A percentile compares a stretch with the other conserved stretches of the same genome.
phyloP scores from a whole-genome alignment of 2,329 filamentous ascomycete genomes.

The Penicillium sp. region DNA sequence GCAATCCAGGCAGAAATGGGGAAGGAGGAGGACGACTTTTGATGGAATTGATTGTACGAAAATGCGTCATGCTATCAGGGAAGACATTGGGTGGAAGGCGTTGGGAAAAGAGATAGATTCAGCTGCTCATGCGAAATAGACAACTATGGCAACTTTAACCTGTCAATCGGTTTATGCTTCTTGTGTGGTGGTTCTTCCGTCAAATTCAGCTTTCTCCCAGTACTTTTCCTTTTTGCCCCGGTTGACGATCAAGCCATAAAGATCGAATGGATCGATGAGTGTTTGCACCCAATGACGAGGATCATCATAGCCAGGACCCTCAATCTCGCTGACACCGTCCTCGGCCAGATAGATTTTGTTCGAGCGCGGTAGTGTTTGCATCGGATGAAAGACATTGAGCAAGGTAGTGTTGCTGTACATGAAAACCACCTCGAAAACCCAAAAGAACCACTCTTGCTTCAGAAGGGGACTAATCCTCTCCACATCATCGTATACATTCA shows the following conservation, averaged over 20 bases:
- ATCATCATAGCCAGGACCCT: conserved; percentile 48
- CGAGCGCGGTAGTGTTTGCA: conserved; percentile 45
- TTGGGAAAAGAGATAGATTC: no score
- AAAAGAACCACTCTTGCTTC: conserved; percentile 57
- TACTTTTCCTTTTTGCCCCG: conserved; percentile 36
- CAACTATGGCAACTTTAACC: no score
- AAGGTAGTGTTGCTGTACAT: conserved; percentile 50
- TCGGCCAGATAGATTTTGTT: conserved; percentile 48
- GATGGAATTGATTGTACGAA: background rate
- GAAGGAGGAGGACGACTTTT: conserved; percentile 19
- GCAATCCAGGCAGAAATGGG: conserved; percentile 23
- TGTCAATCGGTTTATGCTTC: conserved; percentile 2
- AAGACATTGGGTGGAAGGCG: no score
- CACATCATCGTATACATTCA: conserved; percentile 25
- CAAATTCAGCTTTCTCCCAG: conserved; percentile 29
- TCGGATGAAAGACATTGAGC: conserved; percentile 50
- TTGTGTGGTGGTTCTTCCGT: background rate
- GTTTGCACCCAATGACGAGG: conserved; percentile 43
- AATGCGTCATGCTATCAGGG: no score
- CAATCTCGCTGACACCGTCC: conserved; percentile 50
- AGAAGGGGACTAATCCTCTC: conserved; percentile 43
- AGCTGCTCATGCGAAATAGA: no score
- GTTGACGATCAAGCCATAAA: conserved; percentile 33
- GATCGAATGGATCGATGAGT: conserved; percentile 41
- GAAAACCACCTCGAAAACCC: conserved; percentile 51